Base-by-base conservation (phyloP, 192 early-diverging fungal species). In the Umbelopsis isabellina region DNA sequence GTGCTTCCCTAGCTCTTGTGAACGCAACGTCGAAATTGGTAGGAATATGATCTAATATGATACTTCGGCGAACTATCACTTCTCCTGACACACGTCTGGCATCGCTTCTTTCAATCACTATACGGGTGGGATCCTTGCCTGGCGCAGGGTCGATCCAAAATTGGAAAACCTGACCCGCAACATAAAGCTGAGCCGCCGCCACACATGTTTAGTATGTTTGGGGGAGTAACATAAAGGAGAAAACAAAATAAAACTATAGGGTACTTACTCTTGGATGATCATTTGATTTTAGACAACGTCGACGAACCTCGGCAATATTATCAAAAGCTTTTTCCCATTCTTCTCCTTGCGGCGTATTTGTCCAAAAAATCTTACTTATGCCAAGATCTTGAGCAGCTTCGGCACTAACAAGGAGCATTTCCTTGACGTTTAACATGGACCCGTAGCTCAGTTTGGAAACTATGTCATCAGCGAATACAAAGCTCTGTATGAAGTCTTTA, bases 391-490 rank as follows among this genome's bases (percentile, higher is more conserved):
- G 61, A 18, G 84, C 81, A 4, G 84, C 81, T 45, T 83, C 84
- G 16, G 79, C 79, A 47, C 81, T 73, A 1, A 77, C 81, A 37
- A 85, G 55, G 35, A 85, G 77, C 77, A 85, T 71, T 3, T 78
- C 80, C 67, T 84, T 85, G 46, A 86, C 76, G 68, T 86, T 82
- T 75, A 85, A 79, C 80, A 88, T 83, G 50, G 67, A 80, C 8
- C 86, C 86, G 74, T 88, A 88, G 66, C 82, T 84, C 35, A 85
- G 23, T 51, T 84, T 82, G 71, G 79, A 81, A 1, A 86, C 84
- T 58, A 86, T 76, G 72, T 87, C 86, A 67, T 86, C 80, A 5
- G 80, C 85, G 66, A 80, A 81, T 13, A 87, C 82, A 74, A 82
- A 79, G 53, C 79, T 78, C n/a, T 80, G 79, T 23, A 87, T 87